Percentiles rank a stretch among this genome's conserved stretches.
Evolutionary conservation across 495 filamentous ascomycete genomes (phyloP).

Genomic region (Aspergillus incahuasiensis): DNA sequence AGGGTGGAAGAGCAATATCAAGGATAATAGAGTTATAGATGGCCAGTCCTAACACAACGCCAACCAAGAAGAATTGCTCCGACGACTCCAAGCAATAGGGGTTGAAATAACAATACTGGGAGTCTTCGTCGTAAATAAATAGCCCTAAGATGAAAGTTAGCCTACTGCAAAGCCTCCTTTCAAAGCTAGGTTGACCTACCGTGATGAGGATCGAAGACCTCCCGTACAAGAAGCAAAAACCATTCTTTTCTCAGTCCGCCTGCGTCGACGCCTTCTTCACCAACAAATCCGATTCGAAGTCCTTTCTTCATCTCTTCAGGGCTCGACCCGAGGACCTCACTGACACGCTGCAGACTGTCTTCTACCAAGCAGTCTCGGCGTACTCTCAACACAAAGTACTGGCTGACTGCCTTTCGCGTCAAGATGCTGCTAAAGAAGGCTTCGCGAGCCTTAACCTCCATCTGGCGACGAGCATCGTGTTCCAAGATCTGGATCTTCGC

Average conservation of each 20-base stretch:
- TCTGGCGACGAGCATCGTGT: conserved; percentile 84
- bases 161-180: not conserved
- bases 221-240: conserved; percentile 87
- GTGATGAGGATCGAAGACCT: conserved; percentile 88
- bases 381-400: conserved; percentile 75
- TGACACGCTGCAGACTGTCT: conserved; percentile 80
- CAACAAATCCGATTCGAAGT: conserved; percentile 77
- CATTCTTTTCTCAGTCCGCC: conserved; percentile 92
- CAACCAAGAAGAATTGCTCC: conserved; percentile 90
- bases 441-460: conserved; percentile 84
- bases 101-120: conserved; percentile 92
- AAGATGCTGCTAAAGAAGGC: conserved; percentile 90
- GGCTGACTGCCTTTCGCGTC: conserved; percentile 65
- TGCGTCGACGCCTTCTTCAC: conserved; percentile 90
- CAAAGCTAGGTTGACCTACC: conserved; percentile 50
- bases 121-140: conserved; percentile 94
- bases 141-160: conserved; percentile 53
- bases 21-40: conserved; percentile 98
- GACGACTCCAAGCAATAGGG: conserved; percentile 87
- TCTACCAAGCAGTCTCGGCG: conserved; percentile 87
- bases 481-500: conserved; percentile 92
- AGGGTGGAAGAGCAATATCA: conserved; percentile 87
- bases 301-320: conserved; percentile 92
- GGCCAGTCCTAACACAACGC: conserved; percentile 80
- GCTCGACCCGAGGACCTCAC: conserved; percentile 78